These are phyloP conservation scores for Emericellopsis terricola DNA, from an alignment of 495 filamentous ascomycete species.

Conservation along the genomic window DNA sequence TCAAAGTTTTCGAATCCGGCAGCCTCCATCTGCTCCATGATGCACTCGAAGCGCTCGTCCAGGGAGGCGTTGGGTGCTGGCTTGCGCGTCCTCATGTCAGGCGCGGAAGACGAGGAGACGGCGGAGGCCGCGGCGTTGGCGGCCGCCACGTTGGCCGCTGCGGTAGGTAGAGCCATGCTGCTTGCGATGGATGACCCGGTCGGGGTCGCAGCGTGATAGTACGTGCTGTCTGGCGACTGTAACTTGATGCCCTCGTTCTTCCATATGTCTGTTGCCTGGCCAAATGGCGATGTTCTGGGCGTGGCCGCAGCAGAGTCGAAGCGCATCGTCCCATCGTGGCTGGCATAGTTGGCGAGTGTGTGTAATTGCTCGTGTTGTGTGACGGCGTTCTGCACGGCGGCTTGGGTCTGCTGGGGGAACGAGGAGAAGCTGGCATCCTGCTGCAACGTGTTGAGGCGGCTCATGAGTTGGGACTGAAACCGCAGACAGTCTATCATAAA, in stretches of 20 bases:
- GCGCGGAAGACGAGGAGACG: too few relatives aligned
- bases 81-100: neutral
- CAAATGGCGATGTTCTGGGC: too few relatives aligned
- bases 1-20: slow-evolving; percentile 2
- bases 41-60: slow-evolving; percentile 1
- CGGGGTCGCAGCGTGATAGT: neutral
- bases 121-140: too few relatives aligned
- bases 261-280: neutral
- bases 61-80: neutral
- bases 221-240: neutral
- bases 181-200: neutral
- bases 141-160: neutral
- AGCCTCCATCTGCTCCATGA: slow-evolving; percentile 1
- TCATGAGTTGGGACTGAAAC: neutral
- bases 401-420: neutral
- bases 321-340: too few relatives aligned
- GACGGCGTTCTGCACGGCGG: too few relatives aligned
- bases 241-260: too few relatives aligned
- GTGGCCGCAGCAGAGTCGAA: too few relatives aligned
- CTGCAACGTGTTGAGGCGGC: slow-evolving; percentile 1
- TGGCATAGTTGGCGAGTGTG: too few relatives aligned
- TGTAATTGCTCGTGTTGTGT: too few relatives aligned
- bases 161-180: neutral
- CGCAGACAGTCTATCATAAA: slow-evolving; percentile 3
- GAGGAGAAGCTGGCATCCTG: neutral